Conservation (phyloP, 108 stramenopile genomes). For the Mayamaea pseudoterrestris region DNA sequence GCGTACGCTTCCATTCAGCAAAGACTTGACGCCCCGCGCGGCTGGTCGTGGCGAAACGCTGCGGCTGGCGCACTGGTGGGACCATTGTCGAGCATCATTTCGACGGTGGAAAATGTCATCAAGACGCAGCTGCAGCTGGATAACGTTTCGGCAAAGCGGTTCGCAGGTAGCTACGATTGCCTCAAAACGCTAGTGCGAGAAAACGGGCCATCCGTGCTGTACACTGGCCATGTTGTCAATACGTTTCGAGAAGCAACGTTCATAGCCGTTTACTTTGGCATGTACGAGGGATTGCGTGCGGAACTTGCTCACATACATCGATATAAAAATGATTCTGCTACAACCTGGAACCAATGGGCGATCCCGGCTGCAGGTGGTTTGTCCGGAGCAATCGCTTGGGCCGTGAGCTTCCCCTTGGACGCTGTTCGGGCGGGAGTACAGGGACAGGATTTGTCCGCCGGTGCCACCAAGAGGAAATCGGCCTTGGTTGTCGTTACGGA, state of each 20-base stretch:
- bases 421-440: conserved; percentile 81
- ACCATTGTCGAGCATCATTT: conserved; percentile 58
- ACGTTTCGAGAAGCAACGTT: conserved; percentile 74
- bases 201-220: conserved; percentile 51
- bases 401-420: conserved; percentile 81
- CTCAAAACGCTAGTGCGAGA: conserved; percentile 33
- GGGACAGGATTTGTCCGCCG: conserved; percentile 24
- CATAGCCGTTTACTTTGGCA: conserved; percentile 75
- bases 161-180: conserved; percentile 51
- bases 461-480: conserved; percentile 20
- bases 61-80: conserved; percentile 64
- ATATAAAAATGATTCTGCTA: not conserved
- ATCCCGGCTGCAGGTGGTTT: conserved; percentile 79
- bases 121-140: conserved; percentile 62
- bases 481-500: conserved; percentile 29
- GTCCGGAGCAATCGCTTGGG: conserved; percentile 78
- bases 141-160: conserved; percentile 33
- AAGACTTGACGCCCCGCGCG: conserved; percentile 39
- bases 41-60: conserved; percentile 67
- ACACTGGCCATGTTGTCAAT: conserved; percentile 78
- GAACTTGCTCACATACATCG: conserved; percentile 4
- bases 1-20: conserved; percentile 60
- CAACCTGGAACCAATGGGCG: conserved; percentile 25
- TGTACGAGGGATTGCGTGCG: conserved; percentile 73
- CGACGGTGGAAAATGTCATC: conserved; percentile 77